Conservation (phyloP, 2,329 filamentous ascomycete genomes). For the Teratosphaeria destructans region DNA sequence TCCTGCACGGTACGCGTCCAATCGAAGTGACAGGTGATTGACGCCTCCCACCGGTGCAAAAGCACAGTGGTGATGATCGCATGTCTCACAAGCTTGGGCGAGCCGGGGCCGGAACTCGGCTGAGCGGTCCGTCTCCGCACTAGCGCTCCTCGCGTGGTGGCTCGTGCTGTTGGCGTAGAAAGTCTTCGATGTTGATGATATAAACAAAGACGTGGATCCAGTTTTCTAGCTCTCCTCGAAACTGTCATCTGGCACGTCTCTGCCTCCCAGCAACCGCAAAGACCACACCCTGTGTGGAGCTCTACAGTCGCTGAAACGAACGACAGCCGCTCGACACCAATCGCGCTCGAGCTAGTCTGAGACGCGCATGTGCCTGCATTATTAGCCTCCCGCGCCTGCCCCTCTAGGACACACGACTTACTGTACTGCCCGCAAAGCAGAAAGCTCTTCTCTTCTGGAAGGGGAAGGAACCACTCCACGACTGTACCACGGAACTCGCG, state of each 20-base stretch:
- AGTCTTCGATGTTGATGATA: neutral
- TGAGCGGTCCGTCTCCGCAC: neutral
- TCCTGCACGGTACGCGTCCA: neutral
- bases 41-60: neutral
- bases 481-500: neutral
- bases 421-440: neutral
- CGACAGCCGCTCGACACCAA: neutral
- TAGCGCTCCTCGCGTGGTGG: neutral
- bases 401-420: neutral
- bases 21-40: neutral
- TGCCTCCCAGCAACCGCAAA: neutral
- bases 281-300: neutral
- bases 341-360: neutral
- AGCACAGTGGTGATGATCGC: neutral
- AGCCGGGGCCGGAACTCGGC: neutral
- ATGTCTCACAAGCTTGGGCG: neutral
- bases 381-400: neutral
- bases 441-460: neutral
- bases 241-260: neutral
- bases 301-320: neutral
- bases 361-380: neutral
- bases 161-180: neutral
- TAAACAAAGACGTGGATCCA: neutral
- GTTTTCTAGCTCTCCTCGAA: neutral
- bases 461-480: neutral